These are phyloP conservation scores for Candida coquimbonensis DNA, from an alignment of 805 yeast genomes.

Conservation along the genomic window DNA sequence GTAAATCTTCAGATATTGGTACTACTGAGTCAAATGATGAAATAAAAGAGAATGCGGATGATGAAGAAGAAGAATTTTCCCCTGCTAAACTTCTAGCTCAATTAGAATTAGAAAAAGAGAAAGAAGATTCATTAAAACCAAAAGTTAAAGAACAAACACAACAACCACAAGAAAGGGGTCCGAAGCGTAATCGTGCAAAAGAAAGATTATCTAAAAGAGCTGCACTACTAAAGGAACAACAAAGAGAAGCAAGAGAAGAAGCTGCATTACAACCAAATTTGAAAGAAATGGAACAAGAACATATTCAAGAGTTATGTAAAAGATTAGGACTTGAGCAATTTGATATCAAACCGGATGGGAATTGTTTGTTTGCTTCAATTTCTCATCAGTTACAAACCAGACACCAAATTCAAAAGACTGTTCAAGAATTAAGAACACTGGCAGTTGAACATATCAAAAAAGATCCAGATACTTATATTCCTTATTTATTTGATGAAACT, in stretches of 20 bases:
- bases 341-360: constrained; percentile 88
- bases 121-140: constrained; percentile 17
- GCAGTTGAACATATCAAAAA: constrained; percentile 63
- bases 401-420: constrained; percentile 31
- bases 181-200: constrained; percentile 72
- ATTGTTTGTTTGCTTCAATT: constrained; percentile 84
- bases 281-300: constrained; percentile 64
- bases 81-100: constrained; percentile 67
- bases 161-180: constrained; percentile 28
- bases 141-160: constrained; percentile 8
- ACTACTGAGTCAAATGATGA: constrained; percentile 37
- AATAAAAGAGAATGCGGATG: constrained; percentile 29
- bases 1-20: constrained; percentile 27
- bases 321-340: constrained; percentile 42
- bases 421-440: constrained; percentile 49
- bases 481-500: constrained; percentile 76
- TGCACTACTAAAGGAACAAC: constrained; percentile 54
- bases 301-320: constrained; percentile 47
- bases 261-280: constrained; percentile 61
- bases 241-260: constrained; percentile 64
- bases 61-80: constrained; percentile 42
- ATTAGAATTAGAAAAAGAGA: constrained; percentile 34
- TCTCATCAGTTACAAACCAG: constrained; percentile 65
- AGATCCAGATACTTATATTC: constrained; percentile 65
- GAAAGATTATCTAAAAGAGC: constrained; percentile 75